Percentiles rank a stretch among this genome's conserved stretches.
Evolutionary conservation across 2,329 filamentous ascomycete species (phyloP).

Genomic region (Colletotrichum endophyticum): DNA sequence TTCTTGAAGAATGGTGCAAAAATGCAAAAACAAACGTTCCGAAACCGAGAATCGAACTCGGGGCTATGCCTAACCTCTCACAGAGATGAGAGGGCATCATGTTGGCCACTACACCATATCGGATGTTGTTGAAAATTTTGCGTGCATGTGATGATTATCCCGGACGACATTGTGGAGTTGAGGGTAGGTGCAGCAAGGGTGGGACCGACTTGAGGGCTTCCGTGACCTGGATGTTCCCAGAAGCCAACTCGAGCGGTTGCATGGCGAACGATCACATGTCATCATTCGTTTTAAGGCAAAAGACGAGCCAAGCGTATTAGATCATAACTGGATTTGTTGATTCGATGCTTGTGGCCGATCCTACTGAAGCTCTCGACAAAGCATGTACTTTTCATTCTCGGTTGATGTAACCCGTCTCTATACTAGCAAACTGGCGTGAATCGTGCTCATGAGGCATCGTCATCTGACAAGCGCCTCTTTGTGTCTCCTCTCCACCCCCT

Average conservation of each 20-base stretch:
- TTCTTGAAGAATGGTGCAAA: not conserved
- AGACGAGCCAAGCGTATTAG: not conserved
- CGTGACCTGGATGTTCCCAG: not conserved
- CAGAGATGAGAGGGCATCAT: slow-evolving; percentile 11
- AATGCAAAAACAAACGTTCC: not conserved
- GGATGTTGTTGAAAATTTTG: not conserved
- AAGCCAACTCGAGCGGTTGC: not conserved
- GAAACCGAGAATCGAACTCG: slow-evolving; percentile 19
- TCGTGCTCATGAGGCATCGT: not conserved
- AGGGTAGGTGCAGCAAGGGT: not conserved
- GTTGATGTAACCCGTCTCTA: slow-evolving; percentile 1
- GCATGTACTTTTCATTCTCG: not conserved
- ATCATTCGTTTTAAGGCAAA: not conserved
- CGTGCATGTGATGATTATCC: not conserved
- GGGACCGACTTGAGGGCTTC: not conserved
- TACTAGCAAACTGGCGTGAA: not conserved
- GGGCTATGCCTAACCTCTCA: slow-evolving; percentile 17
- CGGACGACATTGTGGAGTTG: not conserved
- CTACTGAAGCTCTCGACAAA: not conserved
- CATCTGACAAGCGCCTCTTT: not conserved
- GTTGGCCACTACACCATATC: slow-evolving; percentile 20
- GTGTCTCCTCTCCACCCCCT: not conserved
- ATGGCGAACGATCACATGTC: not conserved
- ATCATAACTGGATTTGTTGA: not conserved
- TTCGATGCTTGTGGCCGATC: not conserved